Base-by-base conservation (phyloP, 352 stramenopile species). In the Phytophthora boehmeriae region DNA sequence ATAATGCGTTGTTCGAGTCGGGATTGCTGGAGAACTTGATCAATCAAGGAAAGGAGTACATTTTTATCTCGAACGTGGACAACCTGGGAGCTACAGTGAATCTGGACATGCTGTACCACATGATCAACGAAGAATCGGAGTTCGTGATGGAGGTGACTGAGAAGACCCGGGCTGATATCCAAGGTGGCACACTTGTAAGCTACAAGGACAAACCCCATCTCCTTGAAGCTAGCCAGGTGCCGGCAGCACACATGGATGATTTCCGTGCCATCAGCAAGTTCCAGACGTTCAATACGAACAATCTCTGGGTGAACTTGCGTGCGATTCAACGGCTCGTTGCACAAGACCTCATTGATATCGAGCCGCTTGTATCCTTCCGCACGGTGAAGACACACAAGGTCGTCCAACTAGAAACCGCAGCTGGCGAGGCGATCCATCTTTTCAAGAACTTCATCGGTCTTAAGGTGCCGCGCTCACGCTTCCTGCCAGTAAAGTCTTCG, bases 41-140 rank as follows among this genome's bases (percentile, higher is more conserved):
- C 49, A 88, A 91, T 44, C 85, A 94, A 63, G 97, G 97, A 58
- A 98, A 98, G 70, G 97, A 99, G 71, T 99, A 99, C 83, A 98
- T 99, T 68, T 99, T 99, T 80, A 98, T 99, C 58, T 99, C 93
- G 49, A 99, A 99, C 78, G 98, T 98, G 36, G 98, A 99, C 81
- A 99, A 99, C 71, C 86, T 99, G 8, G 97, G 97, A 32, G 97
- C 97, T 16, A 99, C 96, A 4, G 89, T 99, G 60, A 90, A 99
- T 67, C 73, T 99, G 25, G 88, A 98, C 66, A 98, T 99, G 69
- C 80, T 99, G 10, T 98, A 98, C 54, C 97, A 99, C 81, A 99
- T 99, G 83, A 98, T 98, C 60, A 90, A 97, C 38, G 94, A 93
- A 28, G 94, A 98, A 53, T 93, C 93, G 11, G 95, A 98, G 43